Base-by-base conservation (phyloP, 2,329 filamentous ascomycete species). In the Coniochaeta hoffmannii region DNA sequence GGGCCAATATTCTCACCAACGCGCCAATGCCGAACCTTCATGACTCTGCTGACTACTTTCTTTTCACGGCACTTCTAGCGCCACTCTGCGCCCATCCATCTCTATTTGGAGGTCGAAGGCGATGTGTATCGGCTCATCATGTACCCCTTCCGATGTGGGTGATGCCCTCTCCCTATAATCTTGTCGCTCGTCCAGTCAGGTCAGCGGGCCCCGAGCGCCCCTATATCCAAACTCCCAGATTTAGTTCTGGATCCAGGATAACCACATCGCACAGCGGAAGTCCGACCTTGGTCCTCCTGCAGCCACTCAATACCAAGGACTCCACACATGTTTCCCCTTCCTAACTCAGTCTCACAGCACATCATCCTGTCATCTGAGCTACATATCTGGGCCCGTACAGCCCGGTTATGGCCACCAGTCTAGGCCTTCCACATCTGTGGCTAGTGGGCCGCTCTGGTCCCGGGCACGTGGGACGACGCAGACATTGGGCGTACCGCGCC, bases 301-400 rank as follows among this genome's bases (percentile, higher is more conserved):
- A 58, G 58, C 58, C 55, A 60, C 55, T 53, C 58, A 59, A 58
- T 59, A 58, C 54, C 52, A 50, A 56, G 17, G 54, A 32, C 53
- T 28, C 41, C 41, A 28, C 41, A 46, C 24, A 46, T 46, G 41
- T 15, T 46, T 17, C n/a, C 9, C 41, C 19, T 46, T 46, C 41
- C 41, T 11, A 46, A 46, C 49, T 34, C 28, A 34, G 28, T 50
- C 31, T 34, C 32, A 50, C 28, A 34, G 49, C n/a, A 15, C 49
- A 50, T 11, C 28, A 24, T 50, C 24, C 28, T 34, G 28, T 50
- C 49, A 50, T 50, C 30, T 32, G 15, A 34, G 49, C 49, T 38
- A 32, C 31, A 19, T 8, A 4, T 14, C 24, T 53, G 31, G n/a
- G 34, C 17, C 30, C 31, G 17, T 28, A 12, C 11, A n/a, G 28